Evolutionary conservation across 164 flowering plant species (phyloP).

Genomic region (Platanus orientalis): DNA sequence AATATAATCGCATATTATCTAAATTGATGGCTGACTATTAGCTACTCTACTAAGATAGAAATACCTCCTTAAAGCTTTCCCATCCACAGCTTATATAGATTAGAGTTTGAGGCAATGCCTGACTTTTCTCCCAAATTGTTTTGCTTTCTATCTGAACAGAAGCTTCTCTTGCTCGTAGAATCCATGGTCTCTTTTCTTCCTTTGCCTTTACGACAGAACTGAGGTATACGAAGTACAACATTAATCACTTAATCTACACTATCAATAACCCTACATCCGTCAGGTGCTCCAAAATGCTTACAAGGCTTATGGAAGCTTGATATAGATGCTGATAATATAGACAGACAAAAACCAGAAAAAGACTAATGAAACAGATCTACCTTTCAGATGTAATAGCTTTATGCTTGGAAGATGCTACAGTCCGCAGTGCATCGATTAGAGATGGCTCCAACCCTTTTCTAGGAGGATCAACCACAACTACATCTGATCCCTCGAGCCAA

Average conservation of each 20-base stretch:
- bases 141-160: slow-evolving; percentile 50
- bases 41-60: slow-evolving; percentile 4
- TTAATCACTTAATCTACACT: background rate
- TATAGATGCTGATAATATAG: background rate
- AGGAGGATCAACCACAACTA: slow-evolving; percentile 92
- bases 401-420: slow-evolving; percentile 31
- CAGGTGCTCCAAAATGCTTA: too few relatives aligned
- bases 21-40: too few relatives aligned
- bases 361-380: slow-evolving; percentile 24
- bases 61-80: slow-evolving; percentile 96
- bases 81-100: slow-evolving; percentile 97
- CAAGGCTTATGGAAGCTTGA: background rate
- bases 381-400: slow-evolving; percentile 45
- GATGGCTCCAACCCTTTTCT: slow-evolving; percentile 85
- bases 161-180: slow-evolving; percentile 72
- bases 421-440: slow-evolving; percentile 49
- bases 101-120: slow-evolving; percentile 65
- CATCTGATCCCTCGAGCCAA: slow-evolving; percentile 88
- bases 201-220: slow-evolving; percentile 40
- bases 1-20: too few relatives aligned
- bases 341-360: background rate
- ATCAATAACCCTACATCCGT: background rate
- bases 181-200: slow-evolving; percentile 95
- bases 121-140: slow-evolving; percentile 33
- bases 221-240: slow-evolving; percentile 8